Conservation (phyloP, 192 early-diverging fungal species). For the Backusella parvicylindrica region DNA sequence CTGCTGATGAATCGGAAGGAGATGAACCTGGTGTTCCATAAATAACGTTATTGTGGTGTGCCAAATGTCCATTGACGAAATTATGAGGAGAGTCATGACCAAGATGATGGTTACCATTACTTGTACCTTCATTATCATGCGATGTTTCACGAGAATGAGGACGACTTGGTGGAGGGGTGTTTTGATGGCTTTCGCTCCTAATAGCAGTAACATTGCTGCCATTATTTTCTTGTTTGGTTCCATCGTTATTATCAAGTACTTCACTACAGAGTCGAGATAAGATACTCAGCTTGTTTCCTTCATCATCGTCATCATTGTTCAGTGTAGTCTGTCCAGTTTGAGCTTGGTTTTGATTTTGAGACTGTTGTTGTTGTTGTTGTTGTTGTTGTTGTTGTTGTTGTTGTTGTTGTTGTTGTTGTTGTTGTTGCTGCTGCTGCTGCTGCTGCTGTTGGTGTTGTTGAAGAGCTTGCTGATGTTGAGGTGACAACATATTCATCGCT, state of each 20-base stretch:
- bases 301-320: constrained; percentile 20
- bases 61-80: constrained; percentile 29
- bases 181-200: not conserved
- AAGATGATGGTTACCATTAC: not conserved
- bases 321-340: not conserved
- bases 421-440: not conserved
- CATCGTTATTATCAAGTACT: constrained; percentile 23
- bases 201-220: not conserved
- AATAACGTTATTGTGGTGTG: constrained; percentile 1
- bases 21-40: constrained; percentile 34
- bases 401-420: constrained; percentile 4
- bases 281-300: constrained; percentile 30
- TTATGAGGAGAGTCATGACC: constrained; percentile 27
- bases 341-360: not conserved
- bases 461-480: constrained; percentile 7
- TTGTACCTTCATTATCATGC: not conserved
- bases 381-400: constrained; percentile 17
- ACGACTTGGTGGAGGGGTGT: constrained; percentile 28
- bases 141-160: constrained; percentile 28
- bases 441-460: constrained; percentile 4
- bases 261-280: constrained; percentile 33
- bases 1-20: constrained; percentile 18
- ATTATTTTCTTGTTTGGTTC: constrained; percentile 11
- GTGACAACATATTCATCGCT: constrained; percentile 22
- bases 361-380: constrained; percentile 8